Base-by-base conservation (phyloP, 2,329 filamentous ascomycete genomes). In the Pseudocercospora eumusae region DNA sequence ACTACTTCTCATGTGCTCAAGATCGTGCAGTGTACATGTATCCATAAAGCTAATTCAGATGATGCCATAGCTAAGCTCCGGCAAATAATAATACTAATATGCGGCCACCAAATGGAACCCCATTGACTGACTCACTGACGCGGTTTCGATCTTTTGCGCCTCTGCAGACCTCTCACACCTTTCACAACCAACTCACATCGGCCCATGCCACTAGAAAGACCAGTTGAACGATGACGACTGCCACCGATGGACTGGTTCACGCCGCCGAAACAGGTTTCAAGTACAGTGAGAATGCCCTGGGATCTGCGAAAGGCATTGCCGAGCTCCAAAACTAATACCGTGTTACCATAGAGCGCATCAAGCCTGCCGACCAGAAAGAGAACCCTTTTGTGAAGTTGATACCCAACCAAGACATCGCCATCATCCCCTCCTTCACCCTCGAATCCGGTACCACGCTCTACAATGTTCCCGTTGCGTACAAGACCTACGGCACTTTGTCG, bases 351-450 rank as follows among this genome's bases (percentile, higher is more conserved):
- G 73, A 68, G 64, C 66, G 72, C 59, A 70, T 71, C 44, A 71
- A 66, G 31, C 68, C 72, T 10, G 57, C 62, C 23, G 73, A 75
- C 42, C 92, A 97, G 77, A 87, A 90, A 72, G 93, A 97, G 80
- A 99, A 98, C 79, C 93, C 93, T 28, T 98, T 93, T 75, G 86
- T 91, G 64, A 79, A 83, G 66, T 83, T 98, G 73, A 96, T 99
- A 57, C 88, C 92, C 57, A 89, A 96, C 71, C 95, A 98, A 79
- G 84, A 89, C 58, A 89, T 96, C 72, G 92, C 90, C 61, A 86
- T 95, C 64, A 86, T 99, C 59, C 93, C 95, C 1, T 88, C 88
- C 25, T 96, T 97, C 76, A 92, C 89, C 8, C 89, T 99, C 68
- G 95, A 99, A 77, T 98, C 93, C 1, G 95, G 95, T 54, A 91